phyloP scores from a whole-genome alignment of 1,284 basidiomycete species.

The Caloboletus firmus region DNA sequence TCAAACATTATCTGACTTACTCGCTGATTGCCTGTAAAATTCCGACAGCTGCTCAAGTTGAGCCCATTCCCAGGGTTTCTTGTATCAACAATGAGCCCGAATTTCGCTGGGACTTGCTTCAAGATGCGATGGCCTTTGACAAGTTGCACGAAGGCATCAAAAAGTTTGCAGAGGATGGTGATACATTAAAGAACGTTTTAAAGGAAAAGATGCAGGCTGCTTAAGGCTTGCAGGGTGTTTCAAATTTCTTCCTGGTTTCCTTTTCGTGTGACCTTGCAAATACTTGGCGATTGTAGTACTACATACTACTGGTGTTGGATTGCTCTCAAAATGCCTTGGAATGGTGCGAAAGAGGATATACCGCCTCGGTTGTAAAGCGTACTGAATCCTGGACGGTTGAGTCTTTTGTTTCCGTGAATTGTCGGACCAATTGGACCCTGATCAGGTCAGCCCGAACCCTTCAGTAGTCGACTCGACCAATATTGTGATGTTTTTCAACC shows the following conservation, averaged over 20 bases:
- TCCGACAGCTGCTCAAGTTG: slow-evolving; percentile 52
- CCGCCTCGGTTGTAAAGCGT: too few species aligned
- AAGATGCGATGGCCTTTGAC: slow-evolving; percentile 92
- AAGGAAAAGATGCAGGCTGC: slow-evolving; percentile 65
- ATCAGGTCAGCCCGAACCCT: too few species aligned
- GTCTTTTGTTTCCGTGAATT: too few species aligned
- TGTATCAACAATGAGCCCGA: slow-evolving; percentile 91
- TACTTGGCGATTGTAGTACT: not conserved
- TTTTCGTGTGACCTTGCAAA: not conserved
- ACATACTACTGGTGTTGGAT: not conserved
- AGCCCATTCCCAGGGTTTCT: slow-evolving; percentile 75
- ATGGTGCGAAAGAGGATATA: too few species aligned
- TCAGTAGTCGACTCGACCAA: not conserved
- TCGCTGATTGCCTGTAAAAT: not conserved
- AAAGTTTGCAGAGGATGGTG: slow-evolving; percentile 94
- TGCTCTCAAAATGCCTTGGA: not conserved
- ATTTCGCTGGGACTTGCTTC: slow-evolving; percentile 90
- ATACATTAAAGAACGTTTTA: slow-evolving; percentile 85
- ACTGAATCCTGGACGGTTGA: too few species aligned
- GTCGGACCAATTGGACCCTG: too few species aligned
- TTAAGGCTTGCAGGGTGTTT: slow-evolving; percentile 9
- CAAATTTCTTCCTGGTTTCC: not conserved
- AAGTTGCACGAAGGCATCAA: slow-evolving; percentile 95
- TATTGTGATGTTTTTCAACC: slow-evolving; percentile 62
- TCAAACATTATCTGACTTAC: not conserved